Conservation (phyloP, 208 protist species). For the Wallacemonas collosoma region DNA sequence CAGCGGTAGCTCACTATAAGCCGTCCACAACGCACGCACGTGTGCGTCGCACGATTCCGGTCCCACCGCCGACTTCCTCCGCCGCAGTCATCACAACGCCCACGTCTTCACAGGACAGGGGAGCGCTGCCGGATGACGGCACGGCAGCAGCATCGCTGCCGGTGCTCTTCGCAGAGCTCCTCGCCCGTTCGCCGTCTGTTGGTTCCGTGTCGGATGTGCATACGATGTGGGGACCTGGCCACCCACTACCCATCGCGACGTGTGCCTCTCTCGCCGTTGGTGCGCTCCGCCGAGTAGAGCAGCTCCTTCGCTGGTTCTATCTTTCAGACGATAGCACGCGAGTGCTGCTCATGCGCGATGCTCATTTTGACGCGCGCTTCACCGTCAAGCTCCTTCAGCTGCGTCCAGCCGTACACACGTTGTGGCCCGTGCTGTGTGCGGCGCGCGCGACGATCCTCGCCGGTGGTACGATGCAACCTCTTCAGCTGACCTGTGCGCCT, state of each 20-base stretch:
- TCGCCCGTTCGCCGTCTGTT: too few species aligned
- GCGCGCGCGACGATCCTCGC: slow-evolving; percentile 77
- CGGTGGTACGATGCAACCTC: slow-evolving; percentile 94
- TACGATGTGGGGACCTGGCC: too few species aligned
- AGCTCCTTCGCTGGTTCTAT: slow-evolving; percentile 27
- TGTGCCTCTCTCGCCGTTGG: not conserved
- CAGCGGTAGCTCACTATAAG: not conserved
- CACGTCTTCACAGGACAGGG: too few species aligned
- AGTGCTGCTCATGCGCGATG: slow-evolving; percentile 20
- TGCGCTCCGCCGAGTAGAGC: slow-evolving; percentile 35
- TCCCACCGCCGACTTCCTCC: too few species aligned
- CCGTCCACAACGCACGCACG: not conserved
- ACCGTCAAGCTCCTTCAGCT: slow-evolving; percentile 64
- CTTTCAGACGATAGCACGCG: slow-evolving; percentile 31
- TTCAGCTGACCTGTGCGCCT: slow-evolving; percentile 75
- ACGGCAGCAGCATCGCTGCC: too few species aligned
- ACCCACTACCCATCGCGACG: too few species aligned
- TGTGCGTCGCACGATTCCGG: too few species aligned
- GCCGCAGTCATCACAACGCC: too few species aligned
- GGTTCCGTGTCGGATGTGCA: too few species aligned
- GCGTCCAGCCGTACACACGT: slow-evolving; percentile 65
- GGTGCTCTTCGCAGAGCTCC: too few species aligned
- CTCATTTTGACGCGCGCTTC: not conserved
- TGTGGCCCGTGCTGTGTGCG: slow-evolving; percentile 48
- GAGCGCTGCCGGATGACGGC: too few species aligned